Evolutionary conservation across 2,329 filamentous ascomycete species (phyloP), one percentile per base, ranked within the genome.

Genomic region (Cryphonectria naterciae): DNA sequence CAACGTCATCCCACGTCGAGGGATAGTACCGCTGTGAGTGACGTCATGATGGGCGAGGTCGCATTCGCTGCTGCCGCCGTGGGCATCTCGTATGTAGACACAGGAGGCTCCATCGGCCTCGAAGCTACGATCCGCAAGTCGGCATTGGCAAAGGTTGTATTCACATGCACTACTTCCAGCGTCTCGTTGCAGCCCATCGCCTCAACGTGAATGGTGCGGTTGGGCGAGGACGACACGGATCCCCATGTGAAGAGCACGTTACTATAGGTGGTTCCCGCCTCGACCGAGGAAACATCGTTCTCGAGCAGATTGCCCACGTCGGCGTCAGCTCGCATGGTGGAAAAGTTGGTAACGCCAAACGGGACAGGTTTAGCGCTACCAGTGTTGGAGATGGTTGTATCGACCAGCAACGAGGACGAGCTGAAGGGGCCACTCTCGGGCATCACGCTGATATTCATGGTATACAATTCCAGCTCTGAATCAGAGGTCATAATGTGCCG

Each of bases 171-270:
- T 13, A 17, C 49, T 17, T 28, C 49, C 49, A 54, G 49, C 10
- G 49, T 54, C n/a, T 54, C 49, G 49, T 54, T 54, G 49, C 49
- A 54, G n/a, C 49, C 49, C 49, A 54, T 54, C 49, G 49, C 49
- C n/a, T 54, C 49, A 4, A 25, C 49, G n/a, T 25, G 49, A 25
- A 54, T 54, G 49, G 49, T 54, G 49, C 49, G 49, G 13, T 54
- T 25, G n/a, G 49, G 49, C 2, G 49, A 54, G n/a, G 22, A n/a
- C n/a, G 7, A 54, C 3, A 54, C 49, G 11, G 10, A 54, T 54
- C 22, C 49, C 49, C 49, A 54, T 15, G 49, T 54, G 49, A 25
- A 54, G n/a, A 54, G 49, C 49, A 54, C n/a, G n/a, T 54, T 25
- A 22, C 49, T 54, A 22, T 25, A 54, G 4, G n/a, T 54, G 8